Evolutionary conservation across 2,329 filamentous ascomycete genomes (phyloP).

Genomic region (Ophiostoma ulmi): DNA sequence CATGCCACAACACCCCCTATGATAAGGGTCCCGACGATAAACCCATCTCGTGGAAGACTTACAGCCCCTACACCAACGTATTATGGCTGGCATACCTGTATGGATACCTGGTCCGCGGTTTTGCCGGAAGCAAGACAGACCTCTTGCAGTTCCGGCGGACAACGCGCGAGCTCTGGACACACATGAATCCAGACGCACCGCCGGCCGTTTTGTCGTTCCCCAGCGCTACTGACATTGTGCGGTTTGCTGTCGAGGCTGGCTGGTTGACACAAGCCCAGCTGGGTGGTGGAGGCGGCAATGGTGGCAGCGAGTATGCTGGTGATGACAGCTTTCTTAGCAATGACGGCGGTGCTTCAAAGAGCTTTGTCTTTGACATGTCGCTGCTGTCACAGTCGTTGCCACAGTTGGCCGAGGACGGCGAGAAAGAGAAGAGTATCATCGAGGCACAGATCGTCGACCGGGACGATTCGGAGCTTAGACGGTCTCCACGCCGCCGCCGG

Average conservation of each 20-base stretch:
- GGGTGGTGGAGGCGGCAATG: conserved; percentile 31
- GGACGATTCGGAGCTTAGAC: conserved; percentile 24
- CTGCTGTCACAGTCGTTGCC: neutral
- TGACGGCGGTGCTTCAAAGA: neutral
- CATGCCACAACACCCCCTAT: conserved; percentile 45
- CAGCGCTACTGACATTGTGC: conserved; percentile 52
- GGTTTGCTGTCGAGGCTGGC: conserved; percentile 53
- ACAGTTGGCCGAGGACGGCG: conserved; percentile 10
- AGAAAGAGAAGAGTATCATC: conserved; percentile 26
- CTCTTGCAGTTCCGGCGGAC: conserved; percentile 43
- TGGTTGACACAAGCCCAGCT: conserved; percentile 54
- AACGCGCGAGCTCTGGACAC: conserved; percentile 50
- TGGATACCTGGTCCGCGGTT: conserved; percentile 46
- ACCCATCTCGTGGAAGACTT: conserved; percentile 50
- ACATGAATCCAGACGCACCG: conserved; percentile 49
- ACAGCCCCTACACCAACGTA: conserved; percentile 59
- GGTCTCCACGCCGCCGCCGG: conserved; percentile 27
- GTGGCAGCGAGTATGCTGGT: neutral
- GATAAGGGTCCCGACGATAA: conserved; percentile 41
- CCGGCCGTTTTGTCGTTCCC: conserved; percentile 47
- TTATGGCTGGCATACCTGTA: conserved; percentile 61
- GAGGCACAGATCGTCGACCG: conserved; percentile 25
- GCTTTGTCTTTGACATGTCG: conserved; percentile 5
- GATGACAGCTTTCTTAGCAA: conserved; percentile 15
- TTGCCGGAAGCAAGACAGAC: conserved; percentile 44